Conservation (phyloP, 2,329 filamentous ascomycete species). For the Anthostomella pinea region DNA sequence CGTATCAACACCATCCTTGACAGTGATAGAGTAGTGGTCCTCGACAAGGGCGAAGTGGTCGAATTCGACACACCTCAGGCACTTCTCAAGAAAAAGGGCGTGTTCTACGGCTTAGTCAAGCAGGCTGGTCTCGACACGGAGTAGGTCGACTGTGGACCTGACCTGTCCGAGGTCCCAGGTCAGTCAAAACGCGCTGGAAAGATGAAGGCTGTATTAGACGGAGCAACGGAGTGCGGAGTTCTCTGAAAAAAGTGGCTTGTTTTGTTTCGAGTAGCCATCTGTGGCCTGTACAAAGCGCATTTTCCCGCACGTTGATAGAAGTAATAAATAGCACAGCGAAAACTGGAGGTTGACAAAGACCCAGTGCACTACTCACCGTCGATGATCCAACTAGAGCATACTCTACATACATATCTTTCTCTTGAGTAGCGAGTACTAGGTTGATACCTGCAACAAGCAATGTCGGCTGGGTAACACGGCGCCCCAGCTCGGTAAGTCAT, state of each 20-base stretch:
- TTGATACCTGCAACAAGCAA: too few relatives aligned
- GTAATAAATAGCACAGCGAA: slow-evolving; percentile 2
- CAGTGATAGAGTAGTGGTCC: slow-evolving; percentile 85
- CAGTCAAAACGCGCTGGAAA: background rate
- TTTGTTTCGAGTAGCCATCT: background rate
- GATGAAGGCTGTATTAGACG: slow-evolving; percentile 1
- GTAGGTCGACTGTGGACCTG: slow-evolving; percentile 16
- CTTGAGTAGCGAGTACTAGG: too few relatives aligned
- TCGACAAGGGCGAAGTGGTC: slow-evolving; percentile 84
- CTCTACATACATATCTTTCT: too few relatives aligned
- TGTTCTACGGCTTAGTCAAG: slow-evolving; percentile 88
- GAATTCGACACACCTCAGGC: slow-evolving; percentile 88
- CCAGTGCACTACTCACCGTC: too few relatives aligned
- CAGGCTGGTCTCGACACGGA: slow-evolving; percentile 73
- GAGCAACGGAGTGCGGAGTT: background rate
- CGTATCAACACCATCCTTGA: slow-evolving; percentile 96
- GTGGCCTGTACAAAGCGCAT: slow-evolving; percentile 6
- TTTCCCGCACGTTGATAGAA: background rate
- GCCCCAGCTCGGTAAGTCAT: too few relatives aligned
- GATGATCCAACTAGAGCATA: too few relatives aligned
- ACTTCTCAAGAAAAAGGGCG: slow-evolving; percentile 70
- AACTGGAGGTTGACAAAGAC: too few relatives aligned
- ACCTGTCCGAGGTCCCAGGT: background rate
- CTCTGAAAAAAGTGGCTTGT: too few relatives aligned
- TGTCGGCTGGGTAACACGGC: too few relatives aligned